Percentiles rank a stretch among this genome's conserved stretches.
phyloP scores from a whole-genome alignment of 83 land plant genomes.

The Picea abies region DNA sequence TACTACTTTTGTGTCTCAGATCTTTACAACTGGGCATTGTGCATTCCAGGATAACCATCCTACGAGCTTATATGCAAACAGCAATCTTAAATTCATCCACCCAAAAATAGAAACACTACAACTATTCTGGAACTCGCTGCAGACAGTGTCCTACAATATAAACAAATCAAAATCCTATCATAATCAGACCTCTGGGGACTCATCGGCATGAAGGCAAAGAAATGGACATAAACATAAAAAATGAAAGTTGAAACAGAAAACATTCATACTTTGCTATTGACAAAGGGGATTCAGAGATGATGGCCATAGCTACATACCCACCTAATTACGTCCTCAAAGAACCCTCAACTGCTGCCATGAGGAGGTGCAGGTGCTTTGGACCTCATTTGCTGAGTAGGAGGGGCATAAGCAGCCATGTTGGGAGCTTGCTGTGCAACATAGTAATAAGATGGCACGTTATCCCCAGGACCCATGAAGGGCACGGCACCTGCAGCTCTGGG shows the following conservation, averaged over 20 bases:
- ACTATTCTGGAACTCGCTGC: neutral
- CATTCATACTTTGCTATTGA: neutral
- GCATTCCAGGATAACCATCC: neutral
- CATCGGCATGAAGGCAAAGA: neutral
- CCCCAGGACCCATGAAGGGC: conserved; percentile 44
- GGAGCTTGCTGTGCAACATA: neutral
- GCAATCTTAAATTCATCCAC: neutral
- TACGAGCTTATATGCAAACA: neutral
- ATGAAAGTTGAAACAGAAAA: neutral
- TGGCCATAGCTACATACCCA: neutral
- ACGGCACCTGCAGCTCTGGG: conserved; percentile 22
- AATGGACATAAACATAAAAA: neutral
- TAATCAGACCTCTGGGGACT: no score
- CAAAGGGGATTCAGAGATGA: neutral
- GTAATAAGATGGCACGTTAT: no score
- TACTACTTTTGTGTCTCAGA: neutral
- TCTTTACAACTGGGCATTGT: neutral
- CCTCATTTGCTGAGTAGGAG: conserved; percentile 5
- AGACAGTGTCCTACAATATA: neutral
- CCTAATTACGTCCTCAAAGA: neutral
- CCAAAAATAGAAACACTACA: neutral
- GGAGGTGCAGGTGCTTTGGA: neutral
- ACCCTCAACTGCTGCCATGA: neutral
- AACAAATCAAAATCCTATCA: neutral
- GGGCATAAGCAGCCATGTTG: neutral